Evolutionary conservation across 148 eudicot genomes (phyloP).

Genomic region (Diospyros kaki): DNA sequence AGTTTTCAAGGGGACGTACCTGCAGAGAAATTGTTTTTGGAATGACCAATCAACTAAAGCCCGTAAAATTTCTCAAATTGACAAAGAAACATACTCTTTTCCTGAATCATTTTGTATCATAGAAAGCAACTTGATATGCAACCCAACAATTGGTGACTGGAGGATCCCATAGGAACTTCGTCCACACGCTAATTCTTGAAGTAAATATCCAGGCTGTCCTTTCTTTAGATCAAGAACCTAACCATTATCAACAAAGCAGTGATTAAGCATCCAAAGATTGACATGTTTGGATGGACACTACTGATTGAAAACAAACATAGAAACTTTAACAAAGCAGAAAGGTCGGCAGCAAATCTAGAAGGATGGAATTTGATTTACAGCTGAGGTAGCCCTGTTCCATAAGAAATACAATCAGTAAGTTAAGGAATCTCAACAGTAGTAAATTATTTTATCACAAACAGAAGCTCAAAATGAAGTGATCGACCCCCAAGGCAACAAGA

Average conservation of each 20-base stretch:
- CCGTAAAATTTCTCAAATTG: neutral
- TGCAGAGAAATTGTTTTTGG: constrained; percentile 4
- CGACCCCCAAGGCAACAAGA: too few species aligned
- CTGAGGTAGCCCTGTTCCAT: neutral
- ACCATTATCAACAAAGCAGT: neutral
- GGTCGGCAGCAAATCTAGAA: neutral
- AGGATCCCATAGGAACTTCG: constrained; percentile 11
- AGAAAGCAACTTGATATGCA: constrained; percentile 27
- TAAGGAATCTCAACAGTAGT: neutral
- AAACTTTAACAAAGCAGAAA: neutral
- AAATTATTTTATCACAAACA: too few species aligned
- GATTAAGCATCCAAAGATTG: neutral
- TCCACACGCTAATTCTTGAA: constrained; percentile 22
- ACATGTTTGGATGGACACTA: neutral
- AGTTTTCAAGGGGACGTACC: constrained; percentile 11
- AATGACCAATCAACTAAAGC: neutral
- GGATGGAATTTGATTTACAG: constrained; percentile 1
- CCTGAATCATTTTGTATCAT: constrained; percentile 20
- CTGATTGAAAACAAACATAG: neutral
- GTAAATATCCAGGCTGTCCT: constrained; percentile 23
- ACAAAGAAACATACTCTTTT: constrained; percentile 16
- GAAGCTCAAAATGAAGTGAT: too few species aligned
- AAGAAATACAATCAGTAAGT: too few species aligned
- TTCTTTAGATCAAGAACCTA: constrained; percentile 23
- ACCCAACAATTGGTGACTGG: constrained; percentile 6